Conservation (phyloP, 108 stramenopile genomes). For the Cyclotella kingstonii region DNA sequence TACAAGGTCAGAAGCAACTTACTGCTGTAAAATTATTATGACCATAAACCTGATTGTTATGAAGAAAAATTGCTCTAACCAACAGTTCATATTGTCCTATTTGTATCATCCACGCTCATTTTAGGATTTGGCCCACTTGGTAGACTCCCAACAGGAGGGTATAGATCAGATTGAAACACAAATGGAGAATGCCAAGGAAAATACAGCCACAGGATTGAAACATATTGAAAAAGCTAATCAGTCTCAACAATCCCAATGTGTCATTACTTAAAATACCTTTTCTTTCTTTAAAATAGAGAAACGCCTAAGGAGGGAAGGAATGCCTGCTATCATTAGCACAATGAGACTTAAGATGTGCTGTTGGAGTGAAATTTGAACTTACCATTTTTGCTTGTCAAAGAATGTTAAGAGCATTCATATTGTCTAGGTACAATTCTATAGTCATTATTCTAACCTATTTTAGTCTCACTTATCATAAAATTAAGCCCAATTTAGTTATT, state of each 20-base stretch:
- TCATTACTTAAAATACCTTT: conserved; percentile 50
- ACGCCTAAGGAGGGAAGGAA: too few species aligned
- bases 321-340: too few species aligned
- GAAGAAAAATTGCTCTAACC: not conserved
- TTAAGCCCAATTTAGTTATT: too few species aligned
- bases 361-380: too few species aligned
- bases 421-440: too few species aligned
- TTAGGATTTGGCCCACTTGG: conserved; percentile 79
- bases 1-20: conserved; percentile 55
- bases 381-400: too few species aligned
- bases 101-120: not conserved
- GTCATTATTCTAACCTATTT: too few species aligned
- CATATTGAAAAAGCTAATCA: conserved; percentile 87
- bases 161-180: conserved; percentile 82
- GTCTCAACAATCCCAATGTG: conserved; percentile 32
- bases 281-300: too few species aligned
- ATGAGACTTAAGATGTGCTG: too few species aligned
- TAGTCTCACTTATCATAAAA: too few species aligned
- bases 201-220: conserved; percentile 75
- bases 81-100: not conserved
- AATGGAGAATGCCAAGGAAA: conserved; percentile 76
- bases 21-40: not conserved
- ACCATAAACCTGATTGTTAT: too few species aligned
- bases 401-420: too few species aligned
- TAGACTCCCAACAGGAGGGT: conserved; percentile 83